Base-by-base conservation (phyloP, 768 basidiomycete genomes). In the Boletus subparvulus region DNA sequence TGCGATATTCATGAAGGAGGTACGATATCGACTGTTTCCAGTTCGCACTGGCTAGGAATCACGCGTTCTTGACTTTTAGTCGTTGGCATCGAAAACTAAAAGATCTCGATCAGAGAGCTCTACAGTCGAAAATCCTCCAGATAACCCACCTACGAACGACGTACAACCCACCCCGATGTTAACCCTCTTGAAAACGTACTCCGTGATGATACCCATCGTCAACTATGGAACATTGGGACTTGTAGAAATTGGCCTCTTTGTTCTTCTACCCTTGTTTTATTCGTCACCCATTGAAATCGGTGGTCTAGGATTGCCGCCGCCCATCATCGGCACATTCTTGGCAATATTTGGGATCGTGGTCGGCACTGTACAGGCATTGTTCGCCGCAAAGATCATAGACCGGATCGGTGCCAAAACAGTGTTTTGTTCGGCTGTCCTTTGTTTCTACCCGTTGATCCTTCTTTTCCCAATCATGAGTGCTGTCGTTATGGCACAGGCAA, bases 391-490 rank as follows among this genome's bases (percentile, higher is more conserved):
- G 48, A 52, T 79, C 12, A 71, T 81, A 24, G 67, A 70, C 7
- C 55, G 64, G 32, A 59, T 78, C 19, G 83, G 82, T 2, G 74
- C 73, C 16, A 75, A 76, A 56, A 66, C 56, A 5, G 52, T 80
- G 6, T 80, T 82, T 49, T 67, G 77, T 43, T 47, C 61, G 32
- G 75, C 75, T 13, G 63, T 81, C 55, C 56, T 71, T 1, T 67
- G 69, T 4, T 78, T 75, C 48, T 64, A 76, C 30, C 76, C 75
- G 0, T 59, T 77, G 71, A 65, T 78, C 46, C 58, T 72, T 30
- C 50, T 75, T 28, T 80, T 81, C 61, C 82, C 82, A 3, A 50
- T 78, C 19, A 77, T 78, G 58, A 80, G 73, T 59, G 56, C 74
- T 16, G 47, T 76, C 19, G 77, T 78, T 17, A 67, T 65, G n/a